phyloP scores from a whole-genome alignment of 306 rosid species.

The Senna tora region DNA sequence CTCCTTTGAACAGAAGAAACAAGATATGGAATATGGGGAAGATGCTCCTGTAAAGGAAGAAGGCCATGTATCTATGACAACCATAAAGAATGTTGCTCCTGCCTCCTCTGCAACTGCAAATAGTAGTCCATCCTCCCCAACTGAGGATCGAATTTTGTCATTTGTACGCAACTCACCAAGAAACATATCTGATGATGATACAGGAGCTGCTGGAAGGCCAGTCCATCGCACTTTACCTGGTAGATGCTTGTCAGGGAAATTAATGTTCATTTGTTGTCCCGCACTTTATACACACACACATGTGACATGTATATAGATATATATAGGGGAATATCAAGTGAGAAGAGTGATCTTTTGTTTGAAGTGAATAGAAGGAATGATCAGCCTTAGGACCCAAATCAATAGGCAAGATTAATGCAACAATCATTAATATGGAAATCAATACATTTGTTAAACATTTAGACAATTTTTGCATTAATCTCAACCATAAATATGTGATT shows the following conservation, averaged over 20 bases:
- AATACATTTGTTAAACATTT: no score
- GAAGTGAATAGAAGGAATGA: no score
- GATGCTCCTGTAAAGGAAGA: slow-evolving; percentile 72
- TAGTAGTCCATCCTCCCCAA: slow-evolving; percentile 69
- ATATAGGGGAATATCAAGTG: no score
- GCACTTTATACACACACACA: no score
- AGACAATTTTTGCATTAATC: no score
- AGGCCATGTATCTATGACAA: slow-evolving; percentile 56
- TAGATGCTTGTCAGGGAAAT: slow-evolving; percentile 46
- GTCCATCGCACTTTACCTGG: slow-evolving; percentile 95
- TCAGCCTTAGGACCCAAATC: no score
- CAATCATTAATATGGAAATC: no score
- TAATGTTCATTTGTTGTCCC: background rate
- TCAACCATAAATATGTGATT: no score
- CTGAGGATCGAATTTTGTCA: slow-evolving; percentile 67
- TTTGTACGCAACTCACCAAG: slow-evolving; percentile 69
- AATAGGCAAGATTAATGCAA: no score
- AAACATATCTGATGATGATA: slow-evolving; percentile 83
- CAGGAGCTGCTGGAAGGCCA: slow-evolving; percentile 71
- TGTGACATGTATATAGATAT: no score
- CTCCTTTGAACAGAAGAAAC: slow-evolving; percentile 72
- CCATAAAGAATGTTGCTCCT: slow-evolving; percentile 51
- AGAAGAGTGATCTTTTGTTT: no score
- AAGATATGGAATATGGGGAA: slow-evolving; percentile 47
- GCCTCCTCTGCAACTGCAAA: slow-evolving; percentile 63